phyloP scores from a whole-genome alignment of 2,329 filamentous ascomycete species.

The Macrophomina phaseolina region DNA sequence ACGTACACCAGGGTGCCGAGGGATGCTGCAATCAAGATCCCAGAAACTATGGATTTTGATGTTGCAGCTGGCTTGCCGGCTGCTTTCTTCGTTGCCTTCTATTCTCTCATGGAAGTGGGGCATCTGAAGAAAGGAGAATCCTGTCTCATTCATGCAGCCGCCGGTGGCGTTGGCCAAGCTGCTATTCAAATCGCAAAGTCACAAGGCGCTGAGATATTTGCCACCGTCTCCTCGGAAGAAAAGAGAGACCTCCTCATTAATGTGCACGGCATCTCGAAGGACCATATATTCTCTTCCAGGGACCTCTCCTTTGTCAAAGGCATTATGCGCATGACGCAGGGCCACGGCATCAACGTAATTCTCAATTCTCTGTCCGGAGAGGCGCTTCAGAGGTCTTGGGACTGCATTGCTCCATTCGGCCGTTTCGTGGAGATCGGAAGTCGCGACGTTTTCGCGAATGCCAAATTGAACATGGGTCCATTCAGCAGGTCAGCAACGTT shows the following conservation, averaged over 20 bases:
- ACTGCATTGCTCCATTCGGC: conserved; percentile 37
- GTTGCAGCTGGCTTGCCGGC: conserved; percentile 8
- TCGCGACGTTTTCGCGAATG: conserved; percentile 26
- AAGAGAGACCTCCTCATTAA: conserved; percentile 12
- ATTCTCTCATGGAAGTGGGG: conserved; percentile 11
- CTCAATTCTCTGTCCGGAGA: conserved; percentile 36
- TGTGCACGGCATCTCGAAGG: conserved; percentile 2
- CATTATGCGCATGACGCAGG: conserved; percentile 35
- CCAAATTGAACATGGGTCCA: conserved; percentile 31
- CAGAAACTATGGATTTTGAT: neutral
- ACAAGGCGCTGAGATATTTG: conserved; percentile 36
- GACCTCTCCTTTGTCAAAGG: conserved; percentile 29
- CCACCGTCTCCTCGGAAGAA: conserved; percentile 13
- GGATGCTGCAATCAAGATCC: conserved; percentile 20
- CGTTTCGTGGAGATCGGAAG: conserved; percentile 43
- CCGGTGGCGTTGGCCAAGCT: conserved; percentile 15
- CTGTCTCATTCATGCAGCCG: conserved; percentile 15
- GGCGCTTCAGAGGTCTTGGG: conserved; percentile 32
- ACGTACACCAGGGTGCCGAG: conserved; percentile 9
- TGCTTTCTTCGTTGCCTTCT: conserved; percentile 5
- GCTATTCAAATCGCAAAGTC: conserved; percentile 31
- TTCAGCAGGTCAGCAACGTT: conserved; percentile 30
- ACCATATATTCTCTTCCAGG: conserved; percentile 13
- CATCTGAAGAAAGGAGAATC: conserved; percentile 14
- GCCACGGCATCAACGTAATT: conserved; percentile 39